Evolutionary conservation across 805 yeast species (phyloP).

Genomic region (Metschnikowia shivogae): DNA sequence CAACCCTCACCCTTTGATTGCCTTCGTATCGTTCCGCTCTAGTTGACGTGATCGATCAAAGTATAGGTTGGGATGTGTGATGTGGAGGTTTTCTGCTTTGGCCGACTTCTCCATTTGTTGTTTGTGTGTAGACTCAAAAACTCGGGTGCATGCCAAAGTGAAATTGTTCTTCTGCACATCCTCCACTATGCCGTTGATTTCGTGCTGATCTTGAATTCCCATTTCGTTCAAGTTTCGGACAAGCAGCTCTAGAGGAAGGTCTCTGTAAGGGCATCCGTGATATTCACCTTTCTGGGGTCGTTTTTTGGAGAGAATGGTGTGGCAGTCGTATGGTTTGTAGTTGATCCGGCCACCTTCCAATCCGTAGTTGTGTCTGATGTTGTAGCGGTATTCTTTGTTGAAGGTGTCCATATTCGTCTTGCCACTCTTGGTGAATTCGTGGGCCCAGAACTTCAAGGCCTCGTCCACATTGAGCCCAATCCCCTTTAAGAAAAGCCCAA

Average conservation of each 20-base stretch:
- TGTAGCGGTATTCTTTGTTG: slow-evolving; percentile 84
- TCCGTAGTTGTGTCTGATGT: slow-evolving; percentile 86
- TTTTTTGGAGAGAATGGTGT: slow-evolving; percentile 67
- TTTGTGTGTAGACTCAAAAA: slow-evolving; percentile 68
- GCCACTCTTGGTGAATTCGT: slow-evolving; percentile 56
- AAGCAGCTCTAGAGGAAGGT: slow-evolving; percentile 62
- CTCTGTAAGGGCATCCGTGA: slow-evolving; percentile 94
- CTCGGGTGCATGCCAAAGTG: slow-evolving; percentile 85
- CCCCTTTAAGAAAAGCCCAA: slow-evolving; percentile 80
- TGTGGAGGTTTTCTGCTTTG: slow-evolving; percentile 50
- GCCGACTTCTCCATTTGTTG: slow-evolving; percentile 38
- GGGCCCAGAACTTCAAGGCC: slow-evolving; percentile 80
- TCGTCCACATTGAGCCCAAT: slow-evolving; percentile 86
- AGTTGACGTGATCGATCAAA: slow-evolving; percentile 70
- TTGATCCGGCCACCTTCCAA: slow-evolving; percentile 85
- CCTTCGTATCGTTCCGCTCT: slow-evolving; percentile 28
- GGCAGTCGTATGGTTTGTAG: slow-evolving; percentile 83
- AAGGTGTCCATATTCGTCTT: slow-evolving; percentile 65
- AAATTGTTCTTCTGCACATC: slow-evolving; percentile 66
- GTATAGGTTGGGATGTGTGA: slow-evolving; percentile 84
- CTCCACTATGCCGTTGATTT: slow-evolving; percentile 59
- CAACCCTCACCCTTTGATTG: neutral
- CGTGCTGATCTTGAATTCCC: slow-evolving; percentile 59
- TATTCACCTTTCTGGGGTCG: slow-evolving; percentile 63
- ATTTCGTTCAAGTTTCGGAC: slow-evolving; percentile 51